These are phyloP conservation scores for Discostella stelligera DNA, from an alignment of 352 stramenopile genomes.

Conservation along the genomic window DNA sequence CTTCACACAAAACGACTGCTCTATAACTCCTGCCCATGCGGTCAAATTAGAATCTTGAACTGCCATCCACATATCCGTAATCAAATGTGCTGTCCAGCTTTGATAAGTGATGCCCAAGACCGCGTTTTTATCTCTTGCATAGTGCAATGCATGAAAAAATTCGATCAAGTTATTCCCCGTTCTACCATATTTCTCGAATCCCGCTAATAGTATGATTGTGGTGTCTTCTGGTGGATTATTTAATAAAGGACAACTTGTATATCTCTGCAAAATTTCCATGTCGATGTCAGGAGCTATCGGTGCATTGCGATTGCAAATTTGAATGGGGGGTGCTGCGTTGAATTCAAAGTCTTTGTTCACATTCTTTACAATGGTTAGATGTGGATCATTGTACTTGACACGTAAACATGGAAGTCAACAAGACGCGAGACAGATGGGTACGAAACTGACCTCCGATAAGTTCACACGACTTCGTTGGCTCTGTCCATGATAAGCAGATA, in stretches of 20 bases:
- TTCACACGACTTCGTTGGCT: neutral
- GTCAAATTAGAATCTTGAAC: constrained; percentile 1
- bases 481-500: neutral
- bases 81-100: constrained; percentile 31
- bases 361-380: too few relatives aligned
- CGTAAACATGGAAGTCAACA: neutral
- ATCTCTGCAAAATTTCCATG: neutral
- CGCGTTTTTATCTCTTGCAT: constrained; percentile 23
- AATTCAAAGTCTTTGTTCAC: too few relatives aligned
- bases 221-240: neutral
- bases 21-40: constrained; percentile 17
- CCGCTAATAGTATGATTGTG: constrained; percentile 21
- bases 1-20: constrained; percentile 35
- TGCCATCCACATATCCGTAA: constrained; percentile 37
- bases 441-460: neutral
- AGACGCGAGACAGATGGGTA: too few relatives aligned
- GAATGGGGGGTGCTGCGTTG: neutral
- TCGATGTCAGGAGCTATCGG: neutral
- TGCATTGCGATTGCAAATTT: neutral
- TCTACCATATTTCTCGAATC: constrained; percentile 8
- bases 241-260: neutral
- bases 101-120: constrained; percentile 22
- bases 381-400: neutral
- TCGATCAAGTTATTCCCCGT: constrained; percentile 39
- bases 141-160: constrained; percentile 39